A percentile compares a stretch with the other conserved stretches of the same genome.
phyloP scores from a whole-genome alignment of 768 basidiomycete genomes.

The Tulasnella sp. region DNA sequence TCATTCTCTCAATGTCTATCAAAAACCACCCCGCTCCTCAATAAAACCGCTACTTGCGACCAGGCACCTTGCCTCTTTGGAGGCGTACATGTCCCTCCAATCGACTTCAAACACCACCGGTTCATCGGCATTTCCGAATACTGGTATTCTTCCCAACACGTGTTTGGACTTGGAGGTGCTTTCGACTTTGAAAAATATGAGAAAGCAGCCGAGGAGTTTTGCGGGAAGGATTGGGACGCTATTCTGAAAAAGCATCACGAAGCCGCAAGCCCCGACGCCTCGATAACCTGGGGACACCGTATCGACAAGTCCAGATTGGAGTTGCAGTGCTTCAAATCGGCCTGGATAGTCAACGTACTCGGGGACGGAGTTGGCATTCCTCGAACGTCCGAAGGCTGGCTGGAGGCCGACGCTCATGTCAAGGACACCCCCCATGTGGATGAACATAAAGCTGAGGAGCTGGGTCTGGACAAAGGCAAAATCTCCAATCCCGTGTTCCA shows the following conservation, averaged over 20 bases:
- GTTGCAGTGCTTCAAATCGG: slow-evolving; percentile 99
- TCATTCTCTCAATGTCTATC: slow-evolving; percentile 82
- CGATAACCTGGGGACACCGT: slow-evolving; percentile 60
- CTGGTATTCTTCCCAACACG: slow-evolving; percentile 98
- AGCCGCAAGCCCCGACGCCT: slow-evolving; percentile 56
- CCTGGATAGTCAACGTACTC: slow-evolving; percentile 94
- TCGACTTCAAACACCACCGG: slow-evolving; percentile 87
- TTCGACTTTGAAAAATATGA: slow-evolving; percentile 98
- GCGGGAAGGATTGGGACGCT: slow-evolving; percentile 69
- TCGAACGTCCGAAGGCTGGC: slow-evolving; percentile 58
- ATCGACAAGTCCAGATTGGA: slow-evolving; percentile 82
- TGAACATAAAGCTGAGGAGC: slow-evolving; percentile 64
- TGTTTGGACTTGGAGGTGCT: slow-evolving; percentile 88
- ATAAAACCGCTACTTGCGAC: slow-evolving; percentile 73
- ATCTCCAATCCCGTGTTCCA: slow-evolving; percentile 67
- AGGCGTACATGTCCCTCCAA: slow-evolving; percentile 87
- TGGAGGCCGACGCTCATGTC: slow-evolving; percentile 4
- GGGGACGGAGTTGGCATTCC: slow-evolving; percentile 97
- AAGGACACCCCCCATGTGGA: slow-evolving; percentile 57
- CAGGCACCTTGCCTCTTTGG: slow-evolving; percentile 75
- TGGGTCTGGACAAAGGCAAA: slow-evolving; percentile 47
- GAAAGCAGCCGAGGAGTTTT: slow-evolving; percentile 83
- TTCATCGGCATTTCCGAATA: slow-evolving; percentile 99
- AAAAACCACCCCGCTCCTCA: slow-evolving; percentile 70
- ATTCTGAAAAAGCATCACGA: slow-evolving; percentile 66